These are phyloP conservation scores for Ophiostoma sp. DNA, from an alignment of 2,329 filamentous ascomycete genomes.

Conservation along the genomic window DNA sequence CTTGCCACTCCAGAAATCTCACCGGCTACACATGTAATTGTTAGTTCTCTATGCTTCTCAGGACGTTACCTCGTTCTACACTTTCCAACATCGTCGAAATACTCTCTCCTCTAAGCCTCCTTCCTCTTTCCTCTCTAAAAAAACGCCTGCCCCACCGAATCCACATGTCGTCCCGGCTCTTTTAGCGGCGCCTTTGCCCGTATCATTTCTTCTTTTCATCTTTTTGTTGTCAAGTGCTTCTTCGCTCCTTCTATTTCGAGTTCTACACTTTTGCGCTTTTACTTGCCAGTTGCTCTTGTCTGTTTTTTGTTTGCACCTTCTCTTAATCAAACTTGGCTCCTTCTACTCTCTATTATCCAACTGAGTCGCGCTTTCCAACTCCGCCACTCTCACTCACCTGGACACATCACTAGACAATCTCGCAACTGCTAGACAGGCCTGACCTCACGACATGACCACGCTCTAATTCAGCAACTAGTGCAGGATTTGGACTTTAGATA, in stretches of 20 bases:
- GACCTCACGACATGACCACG: constrained; percentile 2
- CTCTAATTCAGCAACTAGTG: neutral
- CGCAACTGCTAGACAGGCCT: neutral
- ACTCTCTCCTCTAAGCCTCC: neutral
- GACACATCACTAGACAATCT: constrained; percentile 19
- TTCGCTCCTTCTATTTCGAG: neutral
- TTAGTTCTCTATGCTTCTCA: neutral
- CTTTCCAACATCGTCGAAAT: neutral
- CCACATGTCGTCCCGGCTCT: neutral
- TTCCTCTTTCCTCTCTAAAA: neutral
- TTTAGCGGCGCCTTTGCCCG: neutral
- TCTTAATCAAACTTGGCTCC: neutral
- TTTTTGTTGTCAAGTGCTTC: neutral
- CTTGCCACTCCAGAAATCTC: neutral
- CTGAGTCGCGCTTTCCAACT: constrained; percentile 18
- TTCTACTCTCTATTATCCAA: neutral
- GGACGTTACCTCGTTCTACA: neutral
- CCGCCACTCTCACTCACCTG: constrained; percentile 17
- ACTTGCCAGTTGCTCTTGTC: neutral
- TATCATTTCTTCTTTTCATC: neutral
- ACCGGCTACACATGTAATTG: neutral
- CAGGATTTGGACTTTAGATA: neutral
- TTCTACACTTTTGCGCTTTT: neutral
- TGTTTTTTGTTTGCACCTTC: neutral
- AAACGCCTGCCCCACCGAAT: neutral